Conservation (phyloP, 768 basidiomycete genomes). For the Lentinula raphanica region DNA sequence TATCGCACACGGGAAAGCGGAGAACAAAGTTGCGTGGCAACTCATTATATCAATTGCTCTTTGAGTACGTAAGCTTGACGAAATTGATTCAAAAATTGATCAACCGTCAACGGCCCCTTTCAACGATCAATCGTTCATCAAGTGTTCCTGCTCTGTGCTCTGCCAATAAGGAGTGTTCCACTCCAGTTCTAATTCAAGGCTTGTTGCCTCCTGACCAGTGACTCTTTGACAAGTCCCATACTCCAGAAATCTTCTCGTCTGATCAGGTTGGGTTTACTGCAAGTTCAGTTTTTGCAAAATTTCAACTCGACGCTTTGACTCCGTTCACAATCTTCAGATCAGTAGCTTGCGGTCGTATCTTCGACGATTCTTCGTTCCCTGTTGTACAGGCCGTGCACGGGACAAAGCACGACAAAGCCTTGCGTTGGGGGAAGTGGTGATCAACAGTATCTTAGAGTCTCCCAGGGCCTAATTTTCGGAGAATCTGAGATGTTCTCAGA, state of each 20-base stretch:
- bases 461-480: background rate
- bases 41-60: background rate
- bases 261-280: no score
- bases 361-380: background rate
- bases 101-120: background rate
- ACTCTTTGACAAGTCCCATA: no score
- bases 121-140: background rate
- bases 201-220: no score
- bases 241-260: no score
- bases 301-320: no score
- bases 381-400: no score
- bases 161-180: background rate
- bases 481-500: background rate
- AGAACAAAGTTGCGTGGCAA: background rate
- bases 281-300: no score
- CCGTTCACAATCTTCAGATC: background rate
- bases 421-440: no score
- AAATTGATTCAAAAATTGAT: background rate
- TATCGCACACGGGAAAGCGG: background rate
- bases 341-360: background rate
- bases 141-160: background rate
- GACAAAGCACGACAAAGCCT: no score
- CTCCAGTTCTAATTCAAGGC: background rate
- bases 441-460: background rate
- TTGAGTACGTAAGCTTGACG: background rate